Conservation (phyloP, 805 yeast species). For the Lipomyces yamanashiensis region DNA sequence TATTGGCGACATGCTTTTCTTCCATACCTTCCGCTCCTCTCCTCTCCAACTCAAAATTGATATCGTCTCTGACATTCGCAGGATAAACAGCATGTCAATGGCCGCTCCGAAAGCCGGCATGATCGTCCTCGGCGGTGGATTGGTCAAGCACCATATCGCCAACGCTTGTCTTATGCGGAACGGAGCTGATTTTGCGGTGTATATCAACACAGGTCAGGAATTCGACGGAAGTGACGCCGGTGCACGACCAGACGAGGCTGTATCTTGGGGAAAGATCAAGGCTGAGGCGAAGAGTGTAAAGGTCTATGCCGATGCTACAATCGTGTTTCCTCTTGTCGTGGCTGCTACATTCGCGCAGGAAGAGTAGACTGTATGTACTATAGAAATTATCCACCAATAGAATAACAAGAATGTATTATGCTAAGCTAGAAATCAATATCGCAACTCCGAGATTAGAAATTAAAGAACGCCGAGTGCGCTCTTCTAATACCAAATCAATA, state of each 20-base stretch:
- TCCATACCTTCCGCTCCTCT: conserved; percentile 94
- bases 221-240: conserved; percentile 99
- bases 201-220: conserved; percentile 97
- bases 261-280: conserved; percentile 98
- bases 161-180: conserved; percentile 99
- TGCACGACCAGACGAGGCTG: conserved; percentile 98
- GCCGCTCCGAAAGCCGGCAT: conserved; percentile 93
- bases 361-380: not conserved
- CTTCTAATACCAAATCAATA: not conserved
- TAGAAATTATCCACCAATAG: not conserved
- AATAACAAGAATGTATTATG: not conserved
- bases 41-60: conserved; percentile 89
- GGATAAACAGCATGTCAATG: conserved; percentile 91
- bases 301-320: conserved; percentile 92
- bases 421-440: not conserved
- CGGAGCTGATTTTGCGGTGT: conserved; percentile 98
- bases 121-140: conserved; percentile 95
- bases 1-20: conserved; percentile 97
- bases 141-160: conserved; percentile 95
- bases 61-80: conserved; percentile 91
- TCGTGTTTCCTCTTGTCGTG: conserved; percentile 93
- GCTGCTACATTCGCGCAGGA: conserved; percentile 85
- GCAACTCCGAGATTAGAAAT: not conserved
- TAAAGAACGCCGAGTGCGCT: not conserved
- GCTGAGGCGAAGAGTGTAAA: conserved; percentile 90